Percentiles rank a stretch among this genome's conserved stretches.
These are phyloP conservation scores for Linum tenue DNA, from an alignment of 345 rosid genomes.

Conservation along the genomic window DNA sequence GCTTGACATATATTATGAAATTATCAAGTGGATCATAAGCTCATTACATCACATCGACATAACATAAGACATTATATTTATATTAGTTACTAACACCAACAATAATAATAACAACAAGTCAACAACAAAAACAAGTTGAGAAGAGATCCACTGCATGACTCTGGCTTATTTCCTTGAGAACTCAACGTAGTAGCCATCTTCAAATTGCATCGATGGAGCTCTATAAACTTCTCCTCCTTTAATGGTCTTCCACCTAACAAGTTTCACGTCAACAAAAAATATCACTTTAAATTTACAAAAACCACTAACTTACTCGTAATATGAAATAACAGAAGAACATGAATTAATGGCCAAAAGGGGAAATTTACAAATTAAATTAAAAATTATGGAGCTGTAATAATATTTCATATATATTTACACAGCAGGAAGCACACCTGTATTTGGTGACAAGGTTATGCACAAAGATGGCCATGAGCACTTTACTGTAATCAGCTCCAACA, in stretches of 20 bases:
- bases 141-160: too few relatives aligned
- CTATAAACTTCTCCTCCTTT: slow-evolving; percentile 5
- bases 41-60: too few relatives aligned
- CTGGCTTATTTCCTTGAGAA: not conserved
- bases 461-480: slow-evolving; percentile 13
- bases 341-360: too few relatives aligned
- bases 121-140: too few relatives aligned
- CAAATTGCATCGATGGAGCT: slow-evolving; percentile 7
- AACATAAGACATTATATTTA: too few relatives aligned
- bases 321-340: too few relatives aligned
- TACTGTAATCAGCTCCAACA: slow-evolving; percentile 24
- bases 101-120: too few relatives aligned
- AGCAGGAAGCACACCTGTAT: slow-evolving; percentile 10
- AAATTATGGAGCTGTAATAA: not conserved
- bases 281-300: too few relatives aligned
- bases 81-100: too few relatives aligned
- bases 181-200: slow-evolving; percentile 1
- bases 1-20: too few relatives aligned
- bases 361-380: not conserved
- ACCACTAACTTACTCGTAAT: not conserved
- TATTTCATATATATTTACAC: too few relatives aligned
- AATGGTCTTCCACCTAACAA: not conserved
- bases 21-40: too few relatives aligned
- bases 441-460: slow-evolving; percentile 19
- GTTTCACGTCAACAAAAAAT: not conserved